Evolutionary conservation across 352 stramenopile genomes (phyloP).

Genomic region (Pythium pyrilobum): DNA sequence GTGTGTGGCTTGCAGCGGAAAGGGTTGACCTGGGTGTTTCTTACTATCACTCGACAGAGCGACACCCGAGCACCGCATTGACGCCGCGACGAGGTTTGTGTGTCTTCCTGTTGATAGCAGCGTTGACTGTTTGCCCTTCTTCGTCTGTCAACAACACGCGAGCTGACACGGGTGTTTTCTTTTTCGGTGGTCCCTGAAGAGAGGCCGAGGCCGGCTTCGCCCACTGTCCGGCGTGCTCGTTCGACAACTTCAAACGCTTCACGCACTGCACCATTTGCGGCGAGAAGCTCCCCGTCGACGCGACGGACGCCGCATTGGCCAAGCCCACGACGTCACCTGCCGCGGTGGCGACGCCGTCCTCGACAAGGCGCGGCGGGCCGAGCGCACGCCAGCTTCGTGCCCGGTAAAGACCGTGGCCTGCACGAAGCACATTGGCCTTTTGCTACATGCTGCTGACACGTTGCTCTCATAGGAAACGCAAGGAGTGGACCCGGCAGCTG

Average conservation of each 20-base stretch:
- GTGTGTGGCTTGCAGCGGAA: not conserved
- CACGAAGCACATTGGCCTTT: too few species aligned
- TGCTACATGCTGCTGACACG: not conserved
- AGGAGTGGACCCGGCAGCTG: constrained; percentile 60
- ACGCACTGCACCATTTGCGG: constrained; percentile 60
- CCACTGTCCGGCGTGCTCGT: constrained; percentile 43
- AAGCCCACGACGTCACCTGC: too few species aligned
- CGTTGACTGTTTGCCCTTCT: not conserved
- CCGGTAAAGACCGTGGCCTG: constrained; percentile 3
- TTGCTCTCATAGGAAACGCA: constrained; percentile 33
- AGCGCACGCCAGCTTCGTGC: constrained; percentile 13
- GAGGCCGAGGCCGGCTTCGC: constrained; percentile 52
- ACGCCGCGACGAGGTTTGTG: constrained; percentile 37
- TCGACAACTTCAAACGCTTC: constrained; percentile 75
- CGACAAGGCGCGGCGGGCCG: too few species aligned
- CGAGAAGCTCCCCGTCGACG: constrained; percentile 27
- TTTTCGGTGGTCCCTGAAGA: too few species aligned
- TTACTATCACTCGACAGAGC: constrained; percentile 25
- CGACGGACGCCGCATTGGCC: not conserved
- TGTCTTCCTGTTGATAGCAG: not conserved
- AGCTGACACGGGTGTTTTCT: too few species aligned
- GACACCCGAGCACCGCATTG: constrained; percentile 54
- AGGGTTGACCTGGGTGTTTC: too few species aligned
- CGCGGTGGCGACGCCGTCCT: too few species aligned
- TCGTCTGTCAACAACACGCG: too few species aligned